Base-by-base conservation (phyloP, 2,329 filamentous ascomycete species). In the Salinomyces thailandicus region DNA sequence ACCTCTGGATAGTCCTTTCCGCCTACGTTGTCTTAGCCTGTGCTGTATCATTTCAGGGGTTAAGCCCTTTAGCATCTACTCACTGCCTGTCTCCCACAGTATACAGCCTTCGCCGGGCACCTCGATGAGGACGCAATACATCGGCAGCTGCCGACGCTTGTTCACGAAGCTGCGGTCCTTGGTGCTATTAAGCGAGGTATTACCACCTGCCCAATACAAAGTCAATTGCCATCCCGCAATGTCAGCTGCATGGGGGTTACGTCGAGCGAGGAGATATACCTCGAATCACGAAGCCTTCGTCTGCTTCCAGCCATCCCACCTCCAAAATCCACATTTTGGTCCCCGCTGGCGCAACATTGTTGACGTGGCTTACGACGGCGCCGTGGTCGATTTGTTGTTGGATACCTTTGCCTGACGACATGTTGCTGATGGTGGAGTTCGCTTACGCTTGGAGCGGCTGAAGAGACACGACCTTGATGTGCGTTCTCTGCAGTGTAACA, bases 21-120 rank as follows among this genome's bases (percentile, higher is more conserved):
- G 22, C 9, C n/a, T n/a, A n/a, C n/a, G n/a, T n/a, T n/a, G n/a
- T n/a, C n/a, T n/a, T n/a, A n/a, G n/a, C n/a, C n/a, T n/a, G n/a
- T n/a, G n/a, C n/a, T n/a, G n/a, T n/a, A n/a, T n/a, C n/a, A n/a
- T n/a, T n/a, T n/a, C n/a, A n/a, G n/a, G n/a, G n/a, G n/a, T n/a
- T n/a, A n/a, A n/a, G n/a, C n/a, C n/a, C n/a, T n/a, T n/a, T n/a
- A n/a, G n/a, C n/a, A n/a, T n/a, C n/a, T n/a, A n/a, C n/a, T 61
- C 63, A 35, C 60, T 61, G 4, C 66, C 66, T 0, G 63, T 67
- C 35, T 68, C 66, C 46, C 58, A 68, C 6, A 68, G 52, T 39
- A 69, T 66, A 4, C 64, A 47, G 2, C 64, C 66, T 34, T 62
- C 51, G 27, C 58, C 54, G 0, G 65, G 66, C 43, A 67, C 61